Base-by-base conservation (phyloP, 129 eudicot species). In the Pittosporum tobira region DNA sequence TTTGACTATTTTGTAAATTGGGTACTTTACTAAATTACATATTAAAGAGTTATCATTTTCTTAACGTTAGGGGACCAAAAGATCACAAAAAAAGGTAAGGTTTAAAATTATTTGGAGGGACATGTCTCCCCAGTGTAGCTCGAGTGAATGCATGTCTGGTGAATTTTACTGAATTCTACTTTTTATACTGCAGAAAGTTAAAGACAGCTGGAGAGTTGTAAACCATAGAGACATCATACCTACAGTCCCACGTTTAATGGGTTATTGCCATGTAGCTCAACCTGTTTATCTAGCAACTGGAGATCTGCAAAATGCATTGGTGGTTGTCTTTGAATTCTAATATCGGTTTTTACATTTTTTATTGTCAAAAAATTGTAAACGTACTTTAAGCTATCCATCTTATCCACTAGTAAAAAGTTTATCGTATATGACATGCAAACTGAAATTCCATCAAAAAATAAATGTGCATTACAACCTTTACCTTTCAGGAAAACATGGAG, bases 221-320 rank as follows among this genome's bases (percentile, higher is more conserved):
- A 91, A 91, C 60, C 99, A 81, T 55, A 86, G 96, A 71, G 99
- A 91, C 71, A 91, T 91, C 59, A 91, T 91, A 76, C 99, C 99
- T 60, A 83, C 99, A 37, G 87, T 91, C 47, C 99, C 99, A 43
- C 96, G 99, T 64, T 72, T 91, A 70, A 91, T 91, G 99, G 99
- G 99, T 66, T 91, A 91, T 68, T 91, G 96, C 73, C 99, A 91
- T 70, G 99, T 91, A 22, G 99, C 99, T 58, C 96, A 91, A 26
- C 99, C 99, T 62, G 72, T 91, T 65, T 91, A 83, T 83, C 79
- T 91, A 48, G 85, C 90, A 36, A 74, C 94, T 21, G 78, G 88
- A 76, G 77, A 80, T 73, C 75, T 69, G 27, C 47, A 68, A 57
- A 78, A 67, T 69, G 62, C 82, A 34, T 25, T 51, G 75, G 98